Conservation (phyloP, 2,329 filamentous ascomycete species). For the Phialemoniopsis sp. region DNA sequence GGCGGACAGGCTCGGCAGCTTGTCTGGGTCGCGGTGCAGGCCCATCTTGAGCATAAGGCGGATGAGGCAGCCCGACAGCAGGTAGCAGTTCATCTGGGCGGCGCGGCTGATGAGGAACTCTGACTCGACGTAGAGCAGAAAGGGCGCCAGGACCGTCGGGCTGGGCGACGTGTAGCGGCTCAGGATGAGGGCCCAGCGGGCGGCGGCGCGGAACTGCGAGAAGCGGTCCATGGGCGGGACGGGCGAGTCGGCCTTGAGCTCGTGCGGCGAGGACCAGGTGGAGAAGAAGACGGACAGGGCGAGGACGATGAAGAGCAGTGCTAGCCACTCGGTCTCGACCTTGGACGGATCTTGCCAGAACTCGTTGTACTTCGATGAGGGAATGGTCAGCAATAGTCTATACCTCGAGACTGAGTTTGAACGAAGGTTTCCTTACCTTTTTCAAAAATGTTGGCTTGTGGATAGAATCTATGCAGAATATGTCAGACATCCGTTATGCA, state of each 20-base stretch:
- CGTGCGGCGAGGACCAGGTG: constrained; percentile 35
- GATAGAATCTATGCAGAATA: too few species aligned
- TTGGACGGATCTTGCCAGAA: constrained; percentile 42
- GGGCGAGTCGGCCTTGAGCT: constrained; percentile 34
- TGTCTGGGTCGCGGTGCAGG: constrained; percentile 50
- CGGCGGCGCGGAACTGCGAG: constrained; percentile 41
- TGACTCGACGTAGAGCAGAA: constrained; percentile 47
- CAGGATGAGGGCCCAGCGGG: constrained; percentile 45
- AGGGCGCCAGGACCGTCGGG: constrained; percentile 41
- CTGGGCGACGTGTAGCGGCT: constrained; percentile 47
- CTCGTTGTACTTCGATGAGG: constrained; percentile 33
- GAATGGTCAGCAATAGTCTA: background rate
- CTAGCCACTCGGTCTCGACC: constrained; percentile 41
- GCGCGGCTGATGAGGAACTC: constrained; percentile 48
- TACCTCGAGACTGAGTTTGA: background rate
- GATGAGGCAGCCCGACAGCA: constrained; percentile 44
- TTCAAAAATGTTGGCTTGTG: constrained; percentile 31
- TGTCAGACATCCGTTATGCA: too few species aligned
- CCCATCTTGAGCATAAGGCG: constrained; percentile 57
- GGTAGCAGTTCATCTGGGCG: constrained; percentile 49
- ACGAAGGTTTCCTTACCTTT: constrained; percentile 23
- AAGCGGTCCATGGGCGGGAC: constrained; percentile 38
- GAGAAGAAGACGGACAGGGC: constrained; percentile 39
- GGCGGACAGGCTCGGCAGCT: constrained; percentile 42
- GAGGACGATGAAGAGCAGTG: constrained; percentile 44